Evolutionary conservation across 2,329 filamentous ascomycete species (phyloP).

Genomic region (Huntiella savannae): DNA sequence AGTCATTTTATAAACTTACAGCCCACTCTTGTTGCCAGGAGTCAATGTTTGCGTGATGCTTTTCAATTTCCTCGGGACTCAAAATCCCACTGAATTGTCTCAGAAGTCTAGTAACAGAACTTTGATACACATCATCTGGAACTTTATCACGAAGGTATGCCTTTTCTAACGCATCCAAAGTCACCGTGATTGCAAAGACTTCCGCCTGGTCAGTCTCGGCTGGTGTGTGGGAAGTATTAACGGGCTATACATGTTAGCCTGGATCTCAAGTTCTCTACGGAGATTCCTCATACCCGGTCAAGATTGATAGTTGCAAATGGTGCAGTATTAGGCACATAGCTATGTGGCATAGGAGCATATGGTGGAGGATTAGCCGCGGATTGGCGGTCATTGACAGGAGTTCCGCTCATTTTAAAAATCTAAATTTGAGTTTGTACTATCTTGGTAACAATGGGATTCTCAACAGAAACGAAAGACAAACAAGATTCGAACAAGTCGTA

Average conservation of each 20-base stretch:
- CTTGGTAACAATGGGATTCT: too few species aligned
- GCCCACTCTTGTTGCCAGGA: constrained; percentile 85
- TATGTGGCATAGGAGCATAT: constrained; percentile 79
- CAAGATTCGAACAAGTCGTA: too few species aligned
- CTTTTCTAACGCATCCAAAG: constrained; percentile 85
- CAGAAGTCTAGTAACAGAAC: constrained; percentile 80
- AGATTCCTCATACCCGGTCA: constrained; percentile 51
- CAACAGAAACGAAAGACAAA: too few species aligned
- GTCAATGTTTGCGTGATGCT: constrained; percentile 71
- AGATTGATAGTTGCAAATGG: constrained; percentile 81
- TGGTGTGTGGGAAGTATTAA: constrained; percentile 72
- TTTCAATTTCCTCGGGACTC: constrained; percentile 76
- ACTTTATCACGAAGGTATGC: constrained; percentile 94
- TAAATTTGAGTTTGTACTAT: too few species aligned
- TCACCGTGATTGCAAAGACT: constrained; percentile 93
- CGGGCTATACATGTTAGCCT: constrained; percentile 41
- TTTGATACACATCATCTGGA: constrained; percentile 78
- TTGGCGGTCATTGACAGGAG: too few species aligned
- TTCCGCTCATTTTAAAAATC: background rate
- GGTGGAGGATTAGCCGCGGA: constrained; percentile 30
- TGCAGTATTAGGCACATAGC: constrained; percentile 70
- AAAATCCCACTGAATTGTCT: constrained; percentile 96
- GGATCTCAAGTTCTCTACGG: background rate
- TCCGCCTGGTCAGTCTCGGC: constrained; percentile 88
- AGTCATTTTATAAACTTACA: constrained; percentile 31